These are phyloP conservation scores for Ceratobasidium sp. DNA, from an alignment of 1,284 basidiomycete genomes.

Conservation along the genomic window DNA sequence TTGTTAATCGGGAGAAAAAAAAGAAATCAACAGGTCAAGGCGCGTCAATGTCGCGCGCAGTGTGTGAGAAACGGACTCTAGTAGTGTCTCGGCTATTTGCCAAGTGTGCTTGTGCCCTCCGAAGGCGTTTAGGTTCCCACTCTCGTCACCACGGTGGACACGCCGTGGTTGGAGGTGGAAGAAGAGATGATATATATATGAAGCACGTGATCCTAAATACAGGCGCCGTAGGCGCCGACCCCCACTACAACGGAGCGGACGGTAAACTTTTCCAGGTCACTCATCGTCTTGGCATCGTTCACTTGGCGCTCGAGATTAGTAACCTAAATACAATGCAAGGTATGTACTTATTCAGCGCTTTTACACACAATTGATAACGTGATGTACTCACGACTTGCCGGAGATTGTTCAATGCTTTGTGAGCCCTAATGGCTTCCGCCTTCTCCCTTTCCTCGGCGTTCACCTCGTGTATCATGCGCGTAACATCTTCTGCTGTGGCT, in stretches of 20 bases:
- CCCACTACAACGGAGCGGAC: constrained; percentile 55
- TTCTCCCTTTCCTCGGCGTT: constrained; percentile 62
- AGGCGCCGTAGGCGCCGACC: too few relatives aligned
- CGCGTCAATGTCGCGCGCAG: not conserved
- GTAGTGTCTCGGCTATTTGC: too few relatives aligned
- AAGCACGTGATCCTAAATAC: too few relatives aligned
- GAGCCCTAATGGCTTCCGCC: constrained; percentile 60
- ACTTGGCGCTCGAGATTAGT: constrained; percentile 62
- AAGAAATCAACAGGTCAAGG: not conserved
- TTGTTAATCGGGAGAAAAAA: not conserved
- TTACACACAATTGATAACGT: too few relatives aligned
- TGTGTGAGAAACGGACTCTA: too few relatives aligned
- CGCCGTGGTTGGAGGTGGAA: not conserved
- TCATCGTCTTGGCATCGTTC: constrained; percentile 57
- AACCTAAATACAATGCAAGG: constrained; percentile 57
- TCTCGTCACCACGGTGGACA: not conserved
- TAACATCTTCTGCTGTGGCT: constrained; percentile 58
- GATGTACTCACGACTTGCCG: not conserved
- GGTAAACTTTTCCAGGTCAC: not conserved
- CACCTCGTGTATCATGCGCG: constrained; percentile 61
- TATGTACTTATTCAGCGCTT: not conserved
- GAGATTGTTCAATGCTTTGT: constrained; percentile 57
- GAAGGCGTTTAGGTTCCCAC: not conserved
- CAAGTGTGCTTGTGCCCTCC: too few relatives aligned
- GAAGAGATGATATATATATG: not conserved